Percentiles rank a stretch among this genome's conserved stretches.
Conservation (phyloP, 2,329 filamentous ascomycete species). For the Fusarium liriodendri region DNA sequence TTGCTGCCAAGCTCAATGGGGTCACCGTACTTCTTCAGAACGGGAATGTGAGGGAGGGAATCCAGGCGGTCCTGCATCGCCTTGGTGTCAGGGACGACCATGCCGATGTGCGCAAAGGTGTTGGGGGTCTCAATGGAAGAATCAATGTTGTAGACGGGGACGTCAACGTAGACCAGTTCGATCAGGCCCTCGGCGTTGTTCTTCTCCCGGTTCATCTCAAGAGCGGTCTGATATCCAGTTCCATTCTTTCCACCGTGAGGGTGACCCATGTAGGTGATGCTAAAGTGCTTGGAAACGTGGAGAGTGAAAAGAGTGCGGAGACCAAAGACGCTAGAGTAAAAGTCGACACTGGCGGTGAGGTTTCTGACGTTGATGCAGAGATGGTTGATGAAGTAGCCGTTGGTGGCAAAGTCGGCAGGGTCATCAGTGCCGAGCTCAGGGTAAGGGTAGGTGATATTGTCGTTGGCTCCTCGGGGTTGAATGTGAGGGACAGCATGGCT, state of each 20-base stretch:
- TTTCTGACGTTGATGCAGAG: constrained; percentile 47
- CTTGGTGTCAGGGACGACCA: constrained; percentile 49
- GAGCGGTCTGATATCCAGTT: constrained; percentile 50
- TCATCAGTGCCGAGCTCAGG: constrained; percentile 32
- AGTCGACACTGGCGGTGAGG: constrained; percentile 45
- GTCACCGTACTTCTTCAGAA: constrained; percentile 45
- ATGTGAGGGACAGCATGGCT: neutral
- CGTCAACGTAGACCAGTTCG: constrained; percentile 45
- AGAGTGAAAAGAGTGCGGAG: constrained; percentile 50
- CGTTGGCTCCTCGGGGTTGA: neutral
- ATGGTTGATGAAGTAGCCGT: constrained; percentile 51
- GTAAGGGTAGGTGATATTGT: constrained; percentile 1
- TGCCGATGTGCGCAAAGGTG: constrained; percentile 50
- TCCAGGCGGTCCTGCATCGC: constrained; percentile 45
- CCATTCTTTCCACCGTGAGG: constrained; percentile 52
- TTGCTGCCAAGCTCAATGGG: constrained; percentile 3
- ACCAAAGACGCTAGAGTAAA: constrained; percentile 50
- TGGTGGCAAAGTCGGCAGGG: constrained; percentile 44
- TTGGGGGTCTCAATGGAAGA: constrained; percentile 40
- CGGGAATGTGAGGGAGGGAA: constrained; percentile 16
- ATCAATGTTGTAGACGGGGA: constrained; percentile 30
- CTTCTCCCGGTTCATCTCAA: constrained; percentile 48
- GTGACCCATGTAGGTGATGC: constrained; percentile 51
- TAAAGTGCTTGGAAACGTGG: constrained; percentile 42
- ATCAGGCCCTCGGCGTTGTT: constrained; percentile 49